Percentiles rank a stretch among this genome's conserved stretches.
Conservation (phyloP, 2,329 filamentous ascomycete genomes). For the Aspergillus puulaauensis region DNA sequence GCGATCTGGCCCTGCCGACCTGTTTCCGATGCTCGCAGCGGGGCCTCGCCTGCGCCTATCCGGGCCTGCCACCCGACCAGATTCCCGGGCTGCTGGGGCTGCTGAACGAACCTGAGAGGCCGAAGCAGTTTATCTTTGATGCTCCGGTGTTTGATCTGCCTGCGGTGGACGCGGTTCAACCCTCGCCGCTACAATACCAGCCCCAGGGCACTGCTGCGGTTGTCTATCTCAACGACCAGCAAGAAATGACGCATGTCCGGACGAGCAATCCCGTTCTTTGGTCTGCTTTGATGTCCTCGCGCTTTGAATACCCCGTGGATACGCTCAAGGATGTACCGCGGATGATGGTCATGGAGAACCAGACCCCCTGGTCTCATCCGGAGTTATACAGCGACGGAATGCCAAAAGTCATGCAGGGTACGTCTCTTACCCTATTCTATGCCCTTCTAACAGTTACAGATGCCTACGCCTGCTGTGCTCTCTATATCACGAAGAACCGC, state of each 20-base stretch:
- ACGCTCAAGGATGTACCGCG: conserved; percentile 43
- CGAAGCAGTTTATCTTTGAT: not conserved
- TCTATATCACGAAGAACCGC: conserved; percentile 53
- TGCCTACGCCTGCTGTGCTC: conserved; percentile 53
- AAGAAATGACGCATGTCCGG: not conserved
- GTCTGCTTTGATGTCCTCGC: conserved; percentile 26
- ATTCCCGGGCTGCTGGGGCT: conserved; percentile 2
- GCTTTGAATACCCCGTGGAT: conserved; percentile 41
- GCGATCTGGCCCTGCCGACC: conserved; percentile 52
- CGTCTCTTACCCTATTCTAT: not conserved
- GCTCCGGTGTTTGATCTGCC: not conserved
- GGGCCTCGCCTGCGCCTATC: conserved; percentile 51
- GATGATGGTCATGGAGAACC: conserved; percentile 51
- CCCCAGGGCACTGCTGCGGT: not conserved
- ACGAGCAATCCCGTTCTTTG: conserved; percentile 11
- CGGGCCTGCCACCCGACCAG: conserved; percentile 21
- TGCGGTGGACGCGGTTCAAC: not conserved
- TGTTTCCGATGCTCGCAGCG: conserved; percentile 56
- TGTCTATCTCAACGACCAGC: not conserved
- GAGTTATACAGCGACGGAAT: conserved; percentile 53
- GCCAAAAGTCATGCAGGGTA: conserved; percentile 54
- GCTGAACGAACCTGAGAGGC: not conserved
- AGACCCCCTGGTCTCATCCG: conserved; percentile 56
- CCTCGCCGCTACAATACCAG: not conserved
- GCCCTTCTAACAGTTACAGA: conserved; percentile 36